Percentiles rank a stretch among this genome's conserved stretches.
These are phyloP conservation scores for Dactylellina haptotyla DNA, from an alignment of 2,329 filamentous ascomycete genomes.

Conservation along the genomic window DNA sequence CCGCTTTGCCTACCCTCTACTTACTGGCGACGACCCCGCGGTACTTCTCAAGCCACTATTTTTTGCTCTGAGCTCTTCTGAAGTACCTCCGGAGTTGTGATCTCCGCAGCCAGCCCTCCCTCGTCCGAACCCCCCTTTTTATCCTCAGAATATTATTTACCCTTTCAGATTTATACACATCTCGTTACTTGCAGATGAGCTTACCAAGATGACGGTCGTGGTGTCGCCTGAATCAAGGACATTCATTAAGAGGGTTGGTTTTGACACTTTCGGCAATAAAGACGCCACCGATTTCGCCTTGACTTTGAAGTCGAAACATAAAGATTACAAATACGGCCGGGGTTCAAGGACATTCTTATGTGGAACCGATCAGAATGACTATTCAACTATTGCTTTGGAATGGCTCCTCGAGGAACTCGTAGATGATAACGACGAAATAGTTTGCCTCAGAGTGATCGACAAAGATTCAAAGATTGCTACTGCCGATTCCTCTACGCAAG, in stretches of 20 bases:
- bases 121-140: not conserved
- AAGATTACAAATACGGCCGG: conserved; percentile 81
- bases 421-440: conserved; percentile 91
- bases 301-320: conserved; percentile 85
- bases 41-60: not conserved
- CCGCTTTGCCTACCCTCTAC: not conserved
- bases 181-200: conserved; percentile 27
- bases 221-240: conserved; percentile 63
- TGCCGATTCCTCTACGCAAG: conserved; percentile 68
- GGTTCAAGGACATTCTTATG: conserved; percentile 89
- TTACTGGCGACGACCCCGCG: not conserved
- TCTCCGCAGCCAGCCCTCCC: not conserved
- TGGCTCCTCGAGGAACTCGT: conserved; percentile 93
- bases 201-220: conserved; percentile 44
- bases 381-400: conserved; percentile 89
- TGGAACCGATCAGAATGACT: conserved; percentile 88
- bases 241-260: conserved; percentile 76
- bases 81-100: not conserved
- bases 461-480: conserved; percentile 77
- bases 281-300: conserved; percentile 77
- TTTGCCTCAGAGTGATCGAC: conserved; percentile 88
- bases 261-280: conserved; percentile 76
- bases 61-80: too few species aligned
- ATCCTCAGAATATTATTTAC: not conserved
- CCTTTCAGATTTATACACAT: conserved; percentile 12